Percentiles rank a stretch among this genome's conserved stretches.
Evolutionary conservation across 1,284 basidiomycete genomes (phyloP).

Genomic region (Sutorius eximius): DNA sequence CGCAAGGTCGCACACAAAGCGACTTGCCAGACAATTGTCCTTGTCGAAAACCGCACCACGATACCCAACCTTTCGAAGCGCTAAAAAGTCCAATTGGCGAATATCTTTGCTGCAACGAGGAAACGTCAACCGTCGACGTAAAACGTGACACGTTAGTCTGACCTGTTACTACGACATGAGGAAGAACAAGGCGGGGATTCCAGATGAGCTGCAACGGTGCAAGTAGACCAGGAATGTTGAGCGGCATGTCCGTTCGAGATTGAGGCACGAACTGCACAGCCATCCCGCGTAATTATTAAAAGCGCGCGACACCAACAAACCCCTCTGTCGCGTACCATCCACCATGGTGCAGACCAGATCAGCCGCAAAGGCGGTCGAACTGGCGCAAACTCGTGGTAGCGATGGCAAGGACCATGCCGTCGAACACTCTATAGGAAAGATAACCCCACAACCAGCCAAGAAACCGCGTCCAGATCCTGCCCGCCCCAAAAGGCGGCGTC

Average conservation of each 20-base stretch:
- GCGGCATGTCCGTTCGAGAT: slow-evolving; percentile 48
- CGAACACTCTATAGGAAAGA: neutral
- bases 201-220: slow-evolving; percentile 74
- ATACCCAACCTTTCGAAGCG: slow-evolving; percentile 76
- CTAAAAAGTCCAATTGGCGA: slow-evolving; percentile 82
- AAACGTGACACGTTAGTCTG: slow-evolving; percentile 18
- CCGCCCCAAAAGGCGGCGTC: slow-evolving; percentile 8
- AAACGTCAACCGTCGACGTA: slow-evolving; percentile 1
- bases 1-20: neutral
- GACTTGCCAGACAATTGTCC: slow-evolving; percentile 89
- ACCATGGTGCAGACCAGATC: neutral
- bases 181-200: slow-evolving; percentile 73
- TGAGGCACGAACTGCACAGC: neutral
- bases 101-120: slow-evolving; percentile 67
- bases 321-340: neutral
- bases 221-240: slow-evolving; percentile 77
- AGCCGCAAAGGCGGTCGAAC: neutral
- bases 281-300: neutral
- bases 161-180: slow-evolving; percentile 76
- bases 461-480: too few species aligned
- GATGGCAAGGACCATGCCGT: neutral
- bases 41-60: slow-evolving; percentile 93
- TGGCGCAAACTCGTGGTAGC: neutral
- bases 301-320: too few species aligned
- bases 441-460: neutral